Evolutionary conservation across 257 asterid species (phyloP).

Genomic region (Anisodus acutangulus): DNA sequence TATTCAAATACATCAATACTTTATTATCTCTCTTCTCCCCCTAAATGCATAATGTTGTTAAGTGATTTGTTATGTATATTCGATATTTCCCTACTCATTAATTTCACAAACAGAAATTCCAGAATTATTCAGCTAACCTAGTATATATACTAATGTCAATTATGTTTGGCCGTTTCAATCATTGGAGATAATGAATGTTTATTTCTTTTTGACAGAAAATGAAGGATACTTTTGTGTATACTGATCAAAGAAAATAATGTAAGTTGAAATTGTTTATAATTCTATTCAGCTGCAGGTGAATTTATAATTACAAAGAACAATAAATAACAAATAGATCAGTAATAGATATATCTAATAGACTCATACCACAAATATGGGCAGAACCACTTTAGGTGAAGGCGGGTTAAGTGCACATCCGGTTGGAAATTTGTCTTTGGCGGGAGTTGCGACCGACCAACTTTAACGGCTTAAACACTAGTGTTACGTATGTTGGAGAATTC

Average conservation of each 20-base stretch:
- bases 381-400: too few species aligned
- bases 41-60: background rate
- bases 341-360: too few species aligned
- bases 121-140: slow-evolving; percentile 23
- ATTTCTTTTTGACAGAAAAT: background rate
- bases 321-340: too few species aligned
- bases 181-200: background rate
- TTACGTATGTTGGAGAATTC: too few species aligned
- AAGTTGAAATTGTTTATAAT: too few species aligned
- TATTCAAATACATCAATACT: slow-evolving; percentile 36
- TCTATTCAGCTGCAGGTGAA: too few species aligned
- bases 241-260: background rate
- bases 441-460: too few species aligned
- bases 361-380: too few species aligned
- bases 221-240: background rate
- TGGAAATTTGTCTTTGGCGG: too few species aligned
- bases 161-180: background rate
- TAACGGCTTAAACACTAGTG: too few species aligned
- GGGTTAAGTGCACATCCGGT: too few species aligned
- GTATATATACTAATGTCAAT: background rate
- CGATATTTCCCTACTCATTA: background rate
- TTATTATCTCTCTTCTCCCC: background rate
- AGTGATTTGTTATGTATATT: background rate
- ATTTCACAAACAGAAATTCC: background rate
- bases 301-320: too few species aligned